Evolutionary conservation across 1,139 yeast genomes (phyloP), one percentile per base, ranked within the genome.

Genomic region (Geotrichum histeridarum): DNA sequence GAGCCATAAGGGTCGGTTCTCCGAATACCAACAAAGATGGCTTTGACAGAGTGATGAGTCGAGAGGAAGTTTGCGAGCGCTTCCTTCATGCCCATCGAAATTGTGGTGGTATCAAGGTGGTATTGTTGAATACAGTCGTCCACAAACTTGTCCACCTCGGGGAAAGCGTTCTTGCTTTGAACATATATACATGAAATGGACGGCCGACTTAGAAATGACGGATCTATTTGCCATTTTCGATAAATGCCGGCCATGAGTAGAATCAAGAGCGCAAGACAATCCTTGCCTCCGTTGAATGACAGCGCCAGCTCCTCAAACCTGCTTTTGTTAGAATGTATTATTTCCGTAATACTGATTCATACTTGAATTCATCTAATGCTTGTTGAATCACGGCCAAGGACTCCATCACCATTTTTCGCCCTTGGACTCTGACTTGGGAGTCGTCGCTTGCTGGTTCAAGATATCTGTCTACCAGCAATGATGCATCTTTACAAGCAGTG

Each of bases 271-370:
- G 88, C 96, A 36, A 87, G 75, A 63, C 96, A 89, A 69, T 89
- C 96, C 64, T 89, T 89, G 1, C 96, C 96, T 6, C 96, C 96
- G 64, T 89, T 89, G 69, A 85, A 89, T 4, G 94, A 84, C 7
- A 89, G 73, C 3, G 95, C 84, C 4, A 88, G 70, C 59, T 86
- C 82, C 12, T 75, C 75, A 38, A 79, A 68, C 0, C 76, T 67
- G 12, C 32, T 12, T n/a, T 12, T 42, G 27, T 9, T 4, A n/a
- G n/a, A 18, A 17, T 14, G 37, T 33, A 37, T 27, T 9, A 31
- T 32, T 9, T n/a, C 33, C 35, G 15, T 17, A 32, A 18, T 32
- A 44, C 11, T 8, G 12, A 15, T 18, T 54, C 68, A 32, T 58
- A 65, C 65, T 54, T 58, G 60, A 67, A 75, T 42, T 59, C 58